Conservation (phyloP, 2,329 filamentous ascomycete species). For the Pseudocercospora macadamiae region DNA sequence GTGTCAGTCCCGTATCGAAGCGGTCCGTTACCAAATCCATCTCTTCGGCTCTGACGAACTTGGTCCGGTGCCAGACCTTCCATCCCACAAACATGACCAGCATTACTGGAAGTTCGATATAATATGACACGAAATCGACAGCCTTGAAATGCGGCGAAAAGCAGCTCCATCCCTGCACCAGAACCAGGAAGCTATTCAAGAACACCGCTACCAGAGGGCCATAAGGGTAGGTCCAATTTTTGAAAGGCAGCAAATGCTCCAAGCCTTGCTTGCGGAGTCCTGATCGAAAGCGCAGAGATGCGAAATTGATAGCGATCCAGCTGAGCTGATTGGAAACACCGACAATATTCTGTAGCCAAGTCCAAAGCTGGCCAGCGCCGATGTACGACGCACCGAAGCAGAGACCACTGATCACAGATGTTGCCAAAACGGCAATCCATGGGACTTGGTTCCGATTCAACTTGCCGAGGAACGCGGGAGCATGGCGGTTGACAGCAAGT, state of each 20-base stretch:
- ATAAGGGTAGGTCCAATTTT: conserved; percentile 68
- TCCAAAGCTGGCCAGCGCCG: conserved; percentile 65
- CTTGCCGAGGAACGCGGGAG: conserved; percentile 57
- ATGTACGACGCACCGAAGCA: conserved; percentile 69
- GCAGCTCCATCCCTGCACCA: conserved; percentile 66
- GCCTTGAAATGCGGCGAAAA: conserved; percentile 62
- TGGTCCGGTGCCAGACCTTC: conserved; percentile 56
- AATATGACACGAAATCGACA: conserved; percentile 63
- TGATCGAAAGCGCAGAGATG: conserved; percentile 66
- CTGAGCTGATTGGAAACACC: conserved; percentile 69
- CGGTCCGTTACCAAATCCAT: conserved; percentile 51
- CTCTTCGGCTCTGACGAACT: conserved; percentile 47
- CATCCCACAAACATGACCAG: conserved; percentile 58
- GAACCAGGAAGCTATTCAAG: conserved; percentile 62
- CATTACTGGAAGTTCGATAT: conserved; percentile 66
- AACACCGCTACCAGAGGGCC: conserved; percentile 61
- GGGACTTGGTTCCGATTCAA: conserved; percentile 58
- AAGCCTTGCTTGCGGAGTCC: conserved; percentile 62
- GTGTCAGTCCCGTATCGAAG: conserved; percentile 22
- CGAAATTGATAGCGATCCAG: conserved; percentile 67
- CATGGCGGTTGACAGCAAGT: conserved; percentile 58
- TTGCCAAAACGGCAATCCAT: conserved; percentile 50
- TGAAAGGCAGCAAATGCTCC: conserved; percentile 64
- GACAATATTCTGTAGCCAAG: conserved; percentile 69
- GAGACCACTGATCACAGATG: conserved; percentile 44